Conservation (phyloP, 352 stramenopile species). For the Bremia lactucae region DNA sequence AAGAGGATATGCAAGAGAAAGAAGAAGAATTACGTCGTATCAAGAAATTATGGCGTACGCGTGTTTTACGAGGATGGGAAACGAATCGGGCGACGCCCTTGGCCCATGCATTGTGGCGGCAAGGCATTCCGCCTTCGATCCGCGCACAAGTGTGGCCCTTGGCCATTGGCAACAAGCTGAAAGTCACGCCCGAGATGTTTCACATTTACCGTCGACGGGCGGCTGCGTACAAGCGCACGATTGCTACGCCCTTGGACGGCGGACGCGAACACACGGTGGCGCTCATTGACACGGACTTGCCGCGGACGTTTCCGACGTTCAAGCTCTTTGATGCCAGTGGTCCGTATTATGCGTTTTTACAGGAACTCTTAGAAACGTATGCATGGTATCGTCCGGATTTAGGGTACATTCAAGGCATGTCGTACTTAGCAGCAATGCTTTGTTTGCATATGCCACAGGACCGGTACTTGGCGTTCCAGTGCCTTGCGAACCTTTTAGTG, state of each 20-base stretch:
- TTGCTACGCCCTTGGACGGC: slow-evolving; percentile 19
- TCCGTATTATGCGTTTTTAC: slow-evolving; percentile 63
- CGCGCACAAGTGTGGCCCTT: slow-evolving; percentile 74
- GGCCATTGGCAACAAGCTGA: slow-evolving; percentile 77
- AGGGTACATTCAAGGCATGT: slow-evolving; percentile 87
- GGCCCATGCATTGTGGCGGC: slow-evolving; percentile 66
- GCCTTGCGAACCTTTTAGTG: slow-evolving; percentile 80
- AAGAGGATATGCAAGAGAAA: slow-evolving; percentile 69
- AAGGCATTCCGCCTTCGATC: slow-evolving; percentile 77
- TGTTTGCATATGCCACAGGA: slow-evolving; percentile 81
- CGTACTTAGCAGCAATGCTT: slow-evolving; percentile 76
- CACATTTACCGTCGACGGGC: slow-evolving; percentile 67
- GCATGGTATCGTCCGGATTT: slow-evolving; percentile 80
- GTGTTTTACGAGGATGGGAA: slow-evolving; percentile 71
- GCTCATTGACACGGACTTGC: slow-evolving; percentile 81
- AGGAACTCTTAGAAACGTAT: slow-evolving; percentile 81
- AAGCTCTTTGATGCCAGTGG: slow-evolving; percentile 67
- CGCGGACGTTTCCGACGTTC: slow-evolving; percentile 75
- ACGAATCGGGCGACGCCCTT: slow-evolving; percentile 61
- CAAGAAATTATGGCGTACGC: slow-evolving; percentile 75
- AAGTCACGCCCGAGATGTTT: slow-evolving; percentile 82
- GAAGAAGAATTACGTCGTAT: slow-evolving; percentile 72
- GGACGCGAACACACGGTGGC: slow-evolving; percentile 69
- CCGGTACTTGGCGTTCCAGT: slow-evolving; percentile 76
- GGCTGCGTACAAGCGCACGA: slow-evolving; percentile 48